phyloP scores from a whole-genome alignment of 345 rosid genomes.

The Rhodamnia rubescens region DNA sequence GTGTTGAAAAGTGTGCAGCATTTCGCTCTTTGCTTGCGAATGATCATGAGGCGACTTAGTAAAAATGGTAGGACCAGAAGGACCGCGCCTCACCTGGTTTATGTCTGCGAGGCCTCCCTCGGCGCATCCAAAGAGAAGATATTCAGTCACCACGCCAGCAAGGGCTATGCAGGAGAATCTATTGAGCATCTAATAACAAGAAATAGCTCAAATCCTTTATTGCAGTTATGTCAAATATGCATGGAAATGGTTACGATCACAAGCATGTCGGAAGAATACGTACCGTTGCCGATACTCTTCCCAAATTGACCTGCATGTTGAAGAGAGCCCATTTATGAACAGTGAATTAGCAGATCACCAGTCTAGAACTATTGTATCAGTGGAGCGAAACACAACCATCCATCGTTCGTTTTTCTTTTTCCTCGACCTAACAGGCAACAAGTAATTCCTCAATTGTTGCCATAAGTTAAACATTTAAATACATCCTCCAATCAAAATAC shows the following conservation, averaged over 20 bases:
- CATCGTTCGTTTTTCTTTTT: not conserved
- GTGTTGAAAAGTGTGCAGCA: not conserved
- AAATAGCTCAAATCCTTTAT: not conserved
- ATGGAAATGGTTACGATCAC: not conserved
- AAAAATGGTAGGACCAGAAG: not conserved
- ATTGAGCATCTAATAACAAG: conserved; percentile 47
- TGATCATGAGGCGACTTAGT: not conserved
- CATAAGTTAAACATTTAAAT: not conserved
- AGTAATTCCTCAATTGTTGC: not conserved
- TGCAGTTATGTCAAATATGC: not conserved
- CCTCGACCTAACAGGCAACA: not conserved
- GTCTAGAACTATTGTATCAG: not conserved
- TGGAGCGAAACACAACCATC: not conserved
- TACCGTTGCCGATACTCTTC: conserved; percentile 72
- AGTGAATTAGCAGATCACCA: not conserved
- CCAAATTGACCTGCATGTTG: conserved; percentile 48
- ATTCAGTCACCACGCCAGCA: conserved; percentile 82
- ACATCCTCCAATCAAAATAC: not conserved
- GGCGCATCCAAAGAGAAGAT: conserved; percentile 60
- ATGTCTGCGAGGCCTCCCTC: conserved; percentile 89
- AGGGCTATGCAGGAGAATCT: conserved; percentile 85
- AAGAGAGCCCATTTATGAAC: not conserved
- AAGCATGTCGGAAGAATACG: not conserved
- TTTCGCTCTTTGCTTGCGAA: not conserved
- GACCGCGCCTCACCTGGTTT: conserved; percentile 38